Conservation (phyloP, 176 grass and related monocot species). For the Oropetium thomaeum region DNA sequence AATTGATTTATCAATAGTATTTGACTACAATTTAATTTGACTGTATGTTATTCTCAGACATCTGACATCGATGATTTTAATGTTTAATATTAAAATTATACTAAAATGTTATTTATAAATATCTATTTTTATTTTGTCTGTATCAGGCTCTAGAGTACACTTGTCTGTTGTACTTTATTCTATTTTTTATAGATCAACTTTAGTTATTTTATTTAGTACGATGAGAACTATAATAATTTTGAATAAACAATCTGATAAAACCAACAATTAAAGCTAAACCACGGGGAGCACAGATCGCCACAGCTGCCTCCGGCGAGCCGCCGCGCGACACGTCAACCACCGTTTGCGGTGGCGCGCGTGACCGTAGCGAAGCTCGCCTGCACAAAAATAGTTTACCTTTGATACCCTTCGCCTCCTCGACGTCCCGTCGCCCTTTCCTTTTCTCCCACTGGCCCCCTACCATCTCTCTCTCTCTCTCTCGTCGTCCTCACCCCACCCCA, state of each 20-base stretch:
- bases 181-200: neutral
- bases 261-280: neutral
- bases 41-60: no score
- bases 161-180: fast-evolving
- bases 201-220: no score
- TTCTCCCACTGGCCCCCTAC: conserved; percentile 33
- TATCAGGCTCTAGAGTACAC: neutral
- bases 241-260: no score
- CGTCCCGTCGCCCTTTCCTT: conserved; percentile 57
- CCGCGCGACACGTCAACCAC: conserved; percentile 7
- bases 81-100: neutral
- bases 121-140: fast-evolving
- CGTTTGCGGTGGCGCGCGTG: neutral
- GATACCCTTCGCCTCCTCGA: conserved; percentile 38
- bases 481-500: conserved; percentile 13
- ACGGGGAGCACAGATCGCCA: neutral
- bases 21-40: no score
- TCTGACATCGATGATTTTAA: no score
- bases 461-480: neutral
- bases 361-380: conserved; percentile 36
- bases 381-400: conserved; percentile 51
- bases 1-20: no score
- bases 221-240: no score
- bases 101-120: neutral
- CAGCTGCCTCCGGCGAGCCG: neutral